These are phyloP conservation scores for Abeoforma whisleri DNA, from an alignment of 78 protist genomes.

Conservation along the genomic window DNA sequence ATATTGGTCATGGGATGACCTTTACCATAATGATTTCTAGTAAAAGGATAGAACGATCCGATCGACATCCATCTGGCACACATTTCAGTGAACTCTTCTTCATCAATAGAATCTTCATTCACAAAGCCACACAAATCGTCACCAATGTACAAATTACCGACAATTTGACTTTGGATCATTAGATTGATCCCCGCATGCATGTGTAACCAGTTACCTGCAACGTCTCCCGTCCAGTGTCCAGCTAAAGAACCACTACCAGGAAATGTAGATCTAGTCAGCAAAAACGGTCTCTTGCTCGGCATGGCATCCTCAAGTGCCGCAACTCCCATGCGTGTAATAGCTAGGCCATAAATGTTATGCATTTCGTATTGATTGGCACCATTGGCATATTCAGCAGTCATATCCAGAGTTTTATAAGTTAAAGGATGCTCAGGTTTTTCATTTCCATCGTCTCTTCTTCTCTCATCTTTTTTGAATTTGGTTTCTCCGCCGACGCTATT, in stretches of 20 bases:
- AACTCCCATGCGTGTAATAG: background rate
- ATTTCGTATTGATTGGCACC: constrained; percentile 27
- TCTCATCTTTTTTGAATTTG: background rate
- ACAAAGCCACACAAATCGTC: constrained; percentile 12
- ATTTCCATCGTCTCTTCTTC: background rate
- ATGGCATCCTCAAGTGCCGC: constrained; percentile 4
- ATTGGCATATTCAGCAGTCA: constrained; percentile 20
- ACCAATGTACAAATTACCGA: constrained; percentile 15
- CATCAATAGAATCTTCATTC: background rate
- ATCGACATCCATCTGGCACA: constrained; percentile 12
- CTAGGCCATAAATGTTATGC: constrained; percentile 24
- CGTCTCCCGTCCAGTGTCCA: constrained; percentile 17
- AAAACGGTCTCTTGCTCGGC: background rate
- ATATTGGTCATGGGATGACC: background rate
- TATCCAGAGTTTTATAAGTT: constrained; percentile 11
- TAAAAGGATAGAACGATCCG: constrained; percentile 1
- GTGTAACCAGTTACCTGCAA: constrained; percentile 27
- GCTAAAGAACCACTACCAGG: constrained; percentile 3
- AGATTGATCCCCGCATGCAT: background rate
- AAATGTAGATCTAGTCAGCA: constrained; percentile 21
- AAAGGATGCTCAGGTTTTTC: constrained; percentile 2
- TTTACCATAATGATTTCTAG: background rate
- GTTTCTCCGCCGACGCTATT: constrained; percentile 17
- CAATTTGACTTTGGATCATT: background rate
- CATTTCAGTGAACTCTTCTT: background rate